These are phyloP conservation scores for Trametes versicolor DNA, from an alignment of 1,284 basidiomycete genomes.

Conservation along the genomic window DNA sequence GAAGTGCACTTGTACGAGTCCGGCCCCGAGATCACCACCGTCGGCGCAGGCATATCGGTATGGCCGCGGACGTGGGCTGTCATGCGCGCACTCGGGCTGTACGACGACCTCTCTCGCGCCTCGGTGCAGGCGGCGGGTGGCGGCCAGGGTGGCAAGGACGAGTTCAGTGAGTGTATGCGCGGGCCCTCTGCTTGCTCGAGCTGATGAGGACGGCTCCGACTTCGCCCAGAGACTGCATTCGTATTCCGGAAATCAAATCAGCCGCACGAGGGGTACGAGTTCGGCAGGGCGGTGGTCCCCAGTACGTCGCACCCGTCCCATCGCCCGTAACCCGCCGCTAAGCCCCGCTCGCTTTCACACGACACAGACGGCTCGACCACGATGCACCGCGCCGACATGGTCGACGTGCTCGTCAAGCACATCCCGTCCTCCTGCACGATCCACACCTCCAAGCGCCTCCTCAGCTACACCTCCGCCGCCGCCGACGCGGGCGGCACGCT, in stretches of 20 bases:
- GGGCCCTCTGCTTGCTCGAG: too few species aligned
- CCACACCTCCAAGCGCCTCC: constrained; percentile 47
- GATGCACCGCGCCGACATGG: constrained; percentile 46
- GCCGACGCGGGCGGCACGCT: not conserved
- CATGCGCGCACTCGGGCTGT: constrained; percentile 47
- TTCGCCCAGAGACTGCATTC: constrained; percentile 29
- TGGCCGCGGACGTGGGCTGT: constrained; percentile 53
- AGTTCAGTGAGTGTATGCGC: constrained; percentile 14
- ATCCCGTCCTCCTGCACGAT: constrained; percentile 45
- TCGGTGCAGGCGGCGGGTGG: constrained; percentile 32
- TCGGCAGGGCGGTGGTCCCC: constrained; percentile 26
- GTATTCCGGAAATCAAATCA: constrained; percentile 35
- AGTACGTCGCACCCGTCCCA: constrained; percentile 18
- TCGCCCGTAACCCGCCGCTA: not conserved
- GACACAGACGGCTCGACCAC: constrained; percentile 46
- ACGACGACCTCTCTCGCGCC: constrained; percentile 43
- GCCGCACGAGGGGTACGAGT: constrained; percentile 30
- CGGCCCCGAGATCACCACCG: constrained; percentile 46
- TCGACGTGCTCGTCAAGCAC: constrained; percentile 44
- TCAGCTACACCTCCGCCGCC: constrained; percentile 34
- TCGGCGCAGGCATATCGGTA: constrained; percentile 50
- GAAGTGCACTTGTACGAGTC: constrained; percentile 50
- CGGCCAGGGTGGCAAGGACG: not conserved
- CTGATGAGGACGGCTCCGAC: too few species aligned
- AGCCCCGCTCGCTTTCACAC: not conserved